A percentile compares a stretch with the other conserved stretches of the same genome.
These are phyloP conservation scores for Paracoccidioides lutzii DNA, from an alignment of 2,329 filamentous ascomycete genomes.

Conservation along the genomic window DNA sequence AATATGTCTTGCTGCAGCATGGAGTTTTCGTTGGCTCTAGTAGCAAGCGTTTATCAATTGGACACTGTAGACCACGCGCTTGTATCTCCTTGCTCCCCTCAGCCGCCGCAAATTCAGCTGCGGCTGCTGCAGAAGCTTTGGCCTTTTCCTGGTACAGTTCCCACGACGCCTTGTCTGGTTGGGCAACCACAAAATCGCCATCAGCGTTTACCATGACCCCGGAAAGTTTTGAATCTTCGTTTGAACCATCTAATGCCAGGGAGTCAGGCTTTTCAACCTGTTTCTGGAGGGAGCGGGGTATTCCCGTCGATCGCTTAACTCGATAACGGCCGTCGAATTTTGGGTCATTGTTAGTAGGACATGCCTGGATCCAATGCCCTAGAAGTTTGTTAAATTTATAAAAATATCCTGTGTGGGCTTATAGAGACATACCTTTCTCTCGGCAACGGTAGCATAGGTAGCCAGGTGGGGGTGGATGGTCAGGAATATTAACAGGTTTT, in stretches of 20 bases:
- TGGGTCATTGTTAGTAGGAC: constrained; percentile 95
- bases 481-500: constrained; percentile 57
- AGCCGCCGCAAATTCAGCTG: constrained; percentile 63
- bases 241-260: constrained; percentile 57
- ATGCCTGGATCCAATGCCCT: constrained; percentile 97
- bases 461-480: constrained; percentile 81
- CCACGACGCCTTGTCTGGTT: constrained; percentile 92
- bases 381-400: constrained; percentile 17
- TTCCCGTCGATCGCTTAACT: constrained; percentile 92
- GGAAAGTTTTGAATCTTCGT: constrained; percentile 68
- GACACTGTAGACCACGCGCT: constrained; percentile 79
- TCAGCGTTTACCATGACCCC: constrained; percentile 97
- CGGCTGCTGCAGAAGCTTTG: constrained; percentile 70
- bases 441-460: constrained; percentile 96
- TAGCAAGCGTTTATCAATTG: constrained; percentile 95
- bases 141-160: constrained; percentile 92
- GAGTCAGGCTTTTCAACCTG: constrained; percentile 84
- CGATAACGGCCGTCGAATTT: constrained; percentile 87
- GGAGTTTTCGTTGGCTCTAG: constrained; percentile 98
- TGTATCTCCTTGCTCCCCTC: constrained; percentile 75
- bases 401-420: not conserved
- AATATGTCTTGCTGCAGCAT: constrained; percentile 96
- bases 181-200: constrained; percentile 92
- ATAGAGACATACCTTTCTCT: constrained; percentile 53
- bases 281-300: constrained; percentile 87